Conservation (phyloP, 768 basidiomycete species). For the Artomyces pyxidatus region DNA sequence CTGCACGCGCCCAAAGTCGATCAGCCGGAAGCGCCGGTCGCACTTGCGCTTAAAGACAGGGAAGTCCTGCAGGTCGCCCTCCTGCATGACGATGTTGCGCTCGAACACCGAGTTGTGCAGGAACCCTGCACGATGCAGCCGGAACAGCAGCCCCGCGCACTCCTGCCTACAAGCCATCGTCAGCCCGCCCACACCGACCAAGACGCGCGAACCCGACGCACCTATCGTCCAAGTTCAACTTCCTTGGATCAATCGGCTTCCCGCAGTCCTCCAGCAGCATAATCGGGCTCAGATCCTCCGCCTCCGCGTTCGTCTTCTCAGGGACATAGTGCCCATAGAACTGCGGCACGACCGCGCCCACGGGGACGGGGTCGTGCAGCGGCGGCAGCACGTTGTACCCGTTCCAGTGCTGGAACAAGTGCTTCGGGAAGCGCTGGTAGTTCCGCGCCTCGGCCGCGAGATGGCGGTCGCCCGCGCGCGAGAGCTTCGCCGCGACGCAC, state of each 20-base stretch:
- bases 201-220: constrained; percentile 1
- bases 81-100: constrained; percentile 36
- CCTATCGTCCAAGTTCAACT: constrained; percentile 21
- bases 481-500: constrained; percentile 21
- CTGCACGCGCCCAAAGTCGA: constrained; percentile 40
- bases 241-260: constrained; percentile 21
- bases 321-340: constrained; percentile 51
- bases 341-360: constrained; percentile 47
- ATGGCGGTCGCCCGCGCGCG: constrained; percentile 15
- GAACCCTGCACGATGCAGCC: constrained; percentile 31
- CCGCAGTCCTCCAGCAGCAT: constrained; percentile 42
- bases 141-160: constrained; percentile 29
- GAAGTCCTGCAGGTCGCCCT: constrained; percentile 28
- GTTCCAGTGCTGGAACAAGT: constrained; percentile 42
- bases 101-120: constrained; percentile 34
- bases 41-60: constrained; percentile 20
- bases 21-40: constrained; percentile 34
- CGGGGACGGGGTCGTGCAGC: constrained; percentile 36
- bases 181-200: not conserved
- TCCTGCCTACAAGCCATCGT: not conserved
- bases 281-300: constrained; percentile 27
- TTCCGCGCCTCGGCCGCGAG: constrained; percentile 31
- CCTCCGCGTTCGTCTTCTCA: constrained; percentile 5
- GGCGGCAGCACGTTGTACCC: constrained; percentile 39
- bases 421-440: constrained; percentile 35